Evolutionary conservation across 2,329 filamentous ascomycete species (phyloP), one percentile per base, ranked within the genome.

Genomic region (Chaetothyriales sp.): DNA sequence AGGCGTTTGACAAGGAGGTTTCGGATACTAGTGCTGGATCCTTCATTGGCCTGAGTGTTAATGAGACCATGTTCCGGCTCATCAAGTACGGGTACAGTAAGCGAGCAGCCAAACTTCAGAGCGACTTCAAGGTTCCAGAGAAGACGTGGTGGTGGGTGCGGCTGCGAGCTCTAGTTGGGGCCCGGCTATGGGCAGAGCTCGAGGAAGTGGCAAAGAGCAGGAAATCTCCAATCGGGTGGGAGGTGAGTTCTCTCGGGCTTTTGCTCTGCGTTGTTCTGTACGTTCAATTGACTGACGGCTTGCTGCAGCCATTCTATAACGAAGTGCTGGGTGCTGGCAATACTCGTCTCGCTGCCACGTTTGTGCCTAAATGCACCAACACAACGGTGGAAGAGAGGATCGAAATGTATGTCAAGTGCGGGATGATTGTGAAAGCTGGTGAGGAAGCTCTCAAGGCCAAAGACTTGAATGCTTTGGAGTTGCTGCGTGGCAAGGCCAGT

Each of bases 371-470:
- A 67, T 95, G 89, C 70, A 83, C 81, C 15, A 73, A 74, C 50
- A 65, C 93, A 46, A 76, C 81, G 44, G 72, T 77, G 1, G 75
- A 78, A 2, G 84, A 88, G 60, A 73, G 82, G 2, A 82, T 95
- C 50, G 78, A 83, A 58, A 95, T 98, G 90, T 98, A 89, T 77
- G 81, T 94, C 61, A 95, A 95, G 69, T 96, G 92, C 66, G 90
- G 90, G 18, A 79, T 95, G 80, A 73, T 87, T 44, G 77, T 84
- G 25, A 88, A 86, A 68, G 92, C 92, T 2, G 92, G 84, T 3
- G 89, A 96, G 68, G 92, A 96, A 70, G 90, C 92, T 2, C 76
- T 88, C 53, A 86, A 81, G 69, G 75, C 78, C 53, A 93, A 85
- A 67, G 86, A 98, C 64, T 72, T 79, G 47, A 82, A 81, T 59